Evolutionary conservation across 169 alveolate genomes (phyloP).

Genomic region (Eimeria necatrix): DNA sequence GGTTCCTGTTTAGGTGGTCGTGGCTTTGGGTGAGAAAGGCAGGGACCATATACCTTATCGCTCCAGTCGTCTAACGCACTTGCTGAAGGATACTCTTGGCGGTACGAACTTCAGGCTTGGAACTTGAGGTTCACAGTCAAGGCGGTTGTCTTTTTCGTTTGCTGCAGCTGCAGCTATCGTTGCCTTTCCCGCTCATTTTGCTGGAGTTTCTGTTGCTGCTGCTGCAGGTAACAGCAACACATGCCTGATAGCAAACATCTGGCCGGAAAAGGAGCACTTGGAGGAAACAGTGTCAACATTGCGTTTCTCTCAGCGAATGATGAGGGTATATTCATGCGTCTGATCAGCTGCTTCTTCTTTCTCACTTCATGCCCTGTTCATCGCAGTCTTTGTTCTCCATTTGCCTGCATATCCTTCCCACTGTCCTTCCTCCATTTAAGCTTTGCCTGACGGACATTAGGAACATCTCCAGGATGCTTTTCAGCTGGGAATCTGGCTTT

Average conservation of each 20-base stretch:
- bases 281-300: conserved; percentile 95
- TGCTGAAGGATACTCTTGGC: conserved; percentile 93
- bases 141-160: background rate
- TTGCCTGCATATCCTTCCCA: background rate
- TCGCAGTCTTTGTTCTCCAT: background rate
- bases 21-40: conserved; percentile 93
- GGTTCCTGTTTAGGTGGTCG: conserved; percentile 87
- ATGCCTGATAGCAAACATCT: conserved; percentile 92
- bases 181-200: background rate
- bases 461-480: too few species aligned
- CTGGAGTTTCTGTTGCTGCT: conserved; percentile 18
- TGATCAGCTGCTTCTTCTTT: background rate
- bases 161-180: background rate
- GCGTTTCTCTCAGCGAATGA: conserved; percentile 95
- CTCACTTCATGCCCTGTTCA: background rate
- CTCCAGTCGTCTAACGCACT: conserved; percentile 92
- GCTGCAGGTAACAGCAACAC: conserved; percentile 90
- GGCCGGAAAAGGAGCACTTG: conserved; percentile 93
- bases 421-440: background rate
- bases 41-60: conserved; percentile 95
- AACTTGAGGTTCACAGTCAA: background rate
- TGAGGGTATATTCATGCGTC: conserved; percentile 86
- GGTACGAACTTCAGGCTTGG: conserved; percentile 82
- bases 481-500: too few species aligned
- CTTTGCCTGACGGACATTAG: background rate